phyloP scores from a whole-genome alignment of 2,329 filamentous ascomycete genomes.

The Aquanectria penicillioides region DNA sequence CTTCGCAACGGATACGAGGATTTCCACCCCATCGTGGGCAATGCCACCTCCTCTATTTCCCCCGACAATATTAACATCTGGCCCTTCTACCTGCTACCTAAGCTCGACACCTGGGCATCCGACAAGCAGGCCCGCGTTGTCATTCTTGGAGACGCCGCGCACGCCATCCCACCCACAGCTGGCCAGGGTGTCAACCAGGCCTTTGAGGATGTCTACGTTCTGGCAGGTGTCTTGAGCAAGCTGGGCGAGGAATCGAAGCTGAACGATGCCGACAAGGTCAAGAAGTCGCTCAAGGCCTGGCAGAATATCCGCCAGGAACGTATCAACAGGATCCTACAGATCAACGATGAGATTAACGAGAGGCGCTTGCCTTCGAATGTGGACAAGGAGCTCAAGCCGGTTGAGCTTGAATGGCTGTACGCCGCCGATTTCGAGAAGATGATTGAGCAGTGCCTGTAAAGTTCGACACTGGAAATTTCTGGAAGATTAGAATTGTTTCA shows the following conservation, averaged over 20 bases:
- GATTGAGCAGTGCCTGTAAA: slow-evolving; percentile 39
- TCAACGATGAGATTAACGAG: slow-evolving; percentile 60
- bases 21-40: slow-evolving; percentile 49
- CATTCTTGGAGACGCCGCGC: slow-evolving; percentile 59
- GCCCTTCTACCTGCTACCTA: slow-evolving; percentile 60
- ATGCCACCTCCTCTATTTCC: slow-evolving; percentile 44
- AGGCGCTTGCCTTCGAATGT: slow-evolving; percentile 54
- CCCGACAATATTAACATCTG: slow-evolving; percentile 54
- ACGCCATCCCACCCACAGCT: slow-evolving; percentile 58
- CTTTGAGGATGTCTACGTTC: slow-evolving; percentile 60
- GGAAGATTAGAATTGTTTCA: not conserved
- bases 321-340: slow-evolving; percentile 56
- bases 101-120: slow-evolving; percentile 56
- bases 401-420: slow-evolving; percentile 57
- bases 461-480: not conserved
- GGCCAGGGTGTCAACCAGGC: slow-evolving; percentile 60
- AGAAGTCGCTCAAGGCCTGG: slow-evolving; percentile 48
- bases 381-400: slow-evolving; percentile 35
- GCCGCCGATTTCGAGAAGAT: slow-evolving; percentile 49
- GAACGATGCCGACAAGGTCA: slow-evolving; percentile 37
- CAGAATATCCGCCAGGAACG: slow-evolving; percentile 58
- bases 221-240: slow-evolving; percentile 51
- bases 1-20: slow-evolving; percentile 47
- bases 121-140: slow-evolving; percentile 47
- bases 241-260: slow-evolving; percentile 27